Evolutionary conservation across 768 basidiomycete genomes (phyloP), one percentile per base, ranked within the genome.

Genomic region (Amanita thiersii): DNA sequence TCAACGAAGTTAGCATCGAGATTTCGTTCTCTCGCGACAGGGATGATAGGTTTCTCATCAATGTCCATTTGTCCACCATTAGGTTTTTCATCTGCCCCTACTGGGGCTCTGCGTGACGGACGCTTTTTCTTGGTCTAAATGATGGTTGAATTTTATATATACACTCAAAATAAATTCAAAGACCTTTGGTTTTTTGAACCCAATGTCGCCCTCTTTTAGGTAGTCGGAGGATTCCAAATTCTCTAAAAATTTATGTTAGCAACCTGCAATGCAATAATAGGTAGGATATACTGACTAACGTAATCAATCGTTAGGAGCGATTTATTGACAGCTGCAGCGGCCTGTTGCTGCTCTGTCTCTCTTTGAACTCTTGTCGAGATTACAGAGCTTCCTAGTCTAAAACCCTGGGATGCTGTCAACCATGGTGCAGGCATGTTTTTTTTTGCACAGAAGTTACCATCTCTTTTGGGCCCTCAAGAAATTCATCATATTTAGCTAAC

Each of bases 151-250:
- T 25, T 38, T 45, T 10, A 9, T 12, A 34, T 35, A 40, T n/a
- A n/a, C 18, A 24, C 29, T n/a, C 14, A 11, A 19, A 43, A 24
- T 2, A 31, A 25, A 14, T 10, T 17, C 48, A 17, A 65, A 33
- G 43, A 82, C 89, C 72, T 92, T 97, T 3, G 79, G 79, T 59
- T 94, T 97, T 68, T 96, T 98, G 65, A 98, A 98, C 2, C 90
- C 92, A 15, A 80, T 66, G 47, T 98, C 93, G 2, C 89, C 91
- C 57, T 90, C 91, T 59, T 89, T 77, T 5, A 89, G 58, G 52
- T 98, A 97, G 57, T 98, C 96, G n/a, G 74, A 68, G 2, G 73
- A 75, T 50, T 87, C 83, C 17, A 91, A 52, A 50, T 91, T 94
- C 70, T 97, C 91, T 89, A 48, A 4, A 43, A 43, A 10, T 17